Base-by-base conservation (phyloP, 768 basidiomycete species). In the Mycena chlorophos region DNA sequence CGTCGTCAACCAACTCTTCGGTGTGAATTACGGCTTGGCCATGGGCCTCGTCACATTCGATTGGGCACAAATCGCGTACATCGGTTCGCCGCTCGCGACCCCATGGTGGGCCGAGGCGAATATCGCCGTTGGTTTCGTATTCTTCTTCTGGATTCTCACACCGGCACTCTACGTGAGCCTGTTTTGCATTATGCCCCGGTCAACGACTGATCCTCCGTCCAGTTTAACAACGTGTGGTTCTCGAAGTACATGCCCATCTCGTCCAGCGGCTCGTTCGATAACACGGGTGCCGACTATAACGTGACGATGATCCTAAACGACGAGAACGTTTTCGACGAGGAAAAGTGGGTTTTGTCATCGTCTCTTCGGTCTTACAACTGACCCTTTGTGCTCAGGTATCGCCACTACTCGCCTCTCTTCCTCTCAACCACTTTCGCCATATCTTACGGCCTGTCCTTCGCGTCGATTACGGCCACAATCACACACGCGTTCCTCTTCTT, bases 391-490 rank as follows among this genome's bases (percentile, higher is more conserved):
- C 69, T 58, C 78, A 37, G 73, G 71, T 87, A 88, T 66, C 51
- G 78, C 25, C 66, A 69, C 0, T 88, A 87, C 69, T 81, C 79
- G 54, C 86, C 87, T 0, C 58, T 90, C 51, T 87, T 79, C 70
- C 71, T 89, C 42, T 80, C 85, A 61, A 82, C 83, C 22, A 87
- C 88, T 0, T 93, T 92, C 64, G 86, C 91, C 13, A 71, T 93
- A 30, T 78, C 85, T 8, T 94, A 93, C 26, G 60, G 86, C 23
- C 75, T 93, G 12, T 87, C 86, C 17, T 94, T 94, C 60, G 90
- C 91, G 2, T 78, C 83, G 26, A 86, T 93, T 68, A 88, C 90
- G 0, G 80, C 90, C 2, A 88, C 87, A 3, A 68, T 90, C 58
- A 82, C 78, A 23, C 92, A 94, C 63, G 82, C 89, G 1, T 70